Conservation (phyloP, 495 filamentous ascomycete genomes). For the Penicillium paxilli region DNA sequence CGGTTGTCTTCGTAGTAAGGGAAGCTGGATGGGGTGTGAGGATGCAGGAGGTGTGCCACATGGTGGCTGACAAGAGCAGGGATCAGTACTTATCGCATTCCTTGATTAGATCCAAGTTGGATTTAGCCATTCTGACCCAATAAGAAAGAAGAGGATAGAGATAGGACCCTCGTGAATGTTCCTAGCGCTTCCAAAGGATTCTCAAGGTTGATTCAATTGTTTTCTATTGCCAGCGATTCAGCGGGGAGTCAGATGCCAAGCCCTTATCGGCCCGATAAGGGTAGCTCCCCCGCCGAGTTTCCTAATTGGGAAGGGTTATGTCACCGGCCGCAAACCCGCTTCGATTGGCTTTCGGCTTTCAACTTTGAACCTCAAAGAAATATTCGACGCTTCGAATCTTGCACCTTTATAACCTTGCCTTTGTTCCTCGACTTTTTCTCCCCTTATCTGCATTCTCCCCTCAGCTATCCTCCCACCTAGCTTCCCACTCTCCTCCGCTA, state of each 20-base stretch:
- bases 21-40: constrained; percentile 52
- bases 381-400: too few species aligned
- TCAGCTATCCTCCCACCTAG: not conserved
- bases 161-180: not conserved
- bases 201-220: too few species aligned
- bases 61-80: not conserved
- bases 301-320: constrained; percentile 14
- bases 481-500: not conserved
- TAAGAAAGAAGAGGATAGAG: not conserved
- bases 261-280: constrained; percentile 36
- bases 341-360: too few species aligned
- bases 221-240: too few species aligned
- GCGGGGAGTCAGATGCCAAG: constrained; percentile 9
- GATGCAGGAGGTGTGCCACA: too few species aligned
- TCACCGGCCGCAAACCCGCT: constrained; percentile 21
- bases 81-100: constrained; percentile 62
- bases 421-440: not conserved
- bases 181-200: too few species aligned
- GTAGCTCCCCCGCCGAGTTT: constrained; percentile 11
- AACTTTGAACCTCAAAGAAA: constrained; percentile 1
- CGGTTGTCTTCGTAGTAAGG: constrained; percentile 63
- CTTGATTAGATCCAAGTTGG: constrained; percentile 53
- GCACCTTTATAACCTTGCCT: not conserved
- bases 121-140: constrained; percentile 46
- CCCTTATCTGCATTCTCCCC: not conserved